Evolutionary conservation across 805 yeast genomes (phyloP).

Genomic region (Yamadazyma philogaea): DNA sequence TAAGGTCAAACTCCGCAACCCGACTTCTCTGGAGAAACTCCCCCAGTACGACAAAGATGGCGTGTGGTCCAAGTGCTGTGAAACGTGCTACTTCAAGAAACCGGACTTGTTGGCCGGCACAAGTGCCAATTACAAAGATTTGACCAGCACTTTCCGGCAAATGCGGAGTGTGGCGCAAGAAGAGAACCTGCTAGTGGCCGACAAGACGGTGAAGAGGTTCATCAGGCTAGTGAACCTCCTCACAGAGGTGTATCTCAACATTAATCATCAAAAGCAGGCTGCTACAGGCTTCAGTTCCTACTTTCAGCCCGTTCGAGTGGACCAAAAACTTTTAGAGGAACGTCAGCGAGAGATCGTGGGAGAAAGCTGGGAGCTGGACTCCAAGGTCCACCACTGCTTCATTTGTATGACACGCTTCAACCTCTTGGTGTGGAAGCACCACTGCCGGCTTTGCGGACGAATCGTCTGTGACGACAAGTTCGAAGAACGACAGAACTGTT

Average conservation of each 20-base stretch:
- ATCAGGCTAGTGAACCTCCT: constrained; percentile 41
- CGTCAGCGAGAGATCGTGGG: constrained; percentile 14
- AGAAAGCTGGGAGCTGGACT: constrained; percentile 55
- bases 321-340: constrained; percentile 4
- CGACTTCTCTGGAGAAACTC: constrained; percentile 38
- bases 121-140: constrained; percentile 35
- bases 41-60: constrained; percentile 43
- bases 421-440: constrained; percentile 70
- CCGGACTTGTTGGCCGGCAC: constrained; percentile 53
- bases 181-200: constrained; percentile 48
- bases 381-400: constrained; percentile 50
- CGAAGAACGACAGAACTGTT: constrained; percentile 53
- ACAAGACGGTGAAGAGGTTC: constrained; percentile 56
- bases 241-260: constrained; percentile 15
- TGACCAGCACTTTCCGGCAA: constrained; percentile 39
- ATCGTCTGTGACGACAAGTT: constrained; percentile 69
- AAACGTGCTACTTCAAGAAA: constrained; percentile 51
- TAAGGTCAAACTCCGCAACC: constrained; percentile 47
- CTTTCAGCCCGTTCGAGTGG: background rate
- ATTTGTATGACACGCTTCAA: constrained; percentile 61
- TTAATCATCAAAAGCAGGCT: constrained; percentile 6
- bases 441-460: constrained; percentile 84
- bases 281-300: background rate
- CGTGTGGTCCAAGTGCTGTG: constrained; percentile 70
- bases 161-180: constrained; percentile 46